Percentiles rank a stretch among this genome's conserved stretches.
phyloP scores from a whole-genome alignment of 495 filamentous ascomycete species.

The Clohesyomyces aquaticus region DNA sequence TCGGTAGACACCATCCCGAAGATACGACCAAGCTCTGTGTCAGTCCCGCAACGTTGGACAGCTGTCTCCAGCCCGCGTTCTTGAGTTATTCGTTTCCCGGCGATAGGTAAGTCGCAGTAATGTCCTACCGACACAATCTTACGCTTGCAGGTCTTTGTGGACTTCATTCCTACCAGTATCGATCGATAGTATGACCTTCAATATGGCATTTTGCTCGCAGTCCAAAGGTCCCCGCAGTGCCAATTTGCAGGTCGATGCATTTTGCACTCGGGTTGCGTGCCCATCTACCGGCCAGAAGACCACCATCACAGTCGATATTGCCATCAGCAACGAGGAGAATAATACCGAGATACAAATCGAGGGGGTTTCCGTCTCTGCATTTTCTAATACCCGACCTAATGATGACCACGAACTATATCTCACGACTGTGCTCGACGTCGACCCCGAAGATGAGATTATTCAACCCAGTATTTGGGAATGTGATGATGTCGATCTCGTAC shows the following conservation, averaged over 20 bases:
- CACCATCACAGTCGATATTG: constrained; percentile 5
- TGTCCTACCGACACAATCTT: not conserved
- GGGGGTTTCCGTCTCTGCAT: not conserved
- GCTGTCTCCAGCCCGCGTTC: not conserved
- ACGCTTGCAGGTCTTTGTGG: not conserved
- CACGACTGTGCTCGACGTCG: not conserved
- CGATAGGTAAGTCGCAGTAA: not conserved
- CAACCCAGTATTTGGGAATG: not conserved
- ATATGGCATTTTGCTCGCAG: not conserved
- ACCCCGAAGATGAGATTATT: not conserved
- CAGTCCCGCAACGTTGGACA: not conserved
- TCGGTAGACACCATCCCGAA: not conserved
- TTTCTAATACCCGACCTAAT: not conserved
- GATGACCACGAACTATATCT: constrained; percentile 5
- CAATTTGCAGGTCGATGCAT: not conserved
- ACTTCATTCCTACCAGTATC: not conserved
- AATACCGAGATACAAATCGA: not conserved
- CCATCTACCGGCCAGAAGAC: not conserved
- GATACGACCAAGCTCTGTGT: not conserved
- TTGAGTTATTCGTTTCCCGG: not conserved
- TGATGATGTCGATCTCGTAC: not conserved
- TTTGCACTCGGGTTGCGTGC: not conserved
- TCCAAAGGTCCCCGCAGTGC: not conserved
- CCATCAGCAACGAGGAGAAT: not conserved
- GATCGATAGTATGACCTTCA: not conserved